Evolutionary conservation across 257 asterid species (phyloP).

Genomic region (Solanum peruvianum): DNA sequence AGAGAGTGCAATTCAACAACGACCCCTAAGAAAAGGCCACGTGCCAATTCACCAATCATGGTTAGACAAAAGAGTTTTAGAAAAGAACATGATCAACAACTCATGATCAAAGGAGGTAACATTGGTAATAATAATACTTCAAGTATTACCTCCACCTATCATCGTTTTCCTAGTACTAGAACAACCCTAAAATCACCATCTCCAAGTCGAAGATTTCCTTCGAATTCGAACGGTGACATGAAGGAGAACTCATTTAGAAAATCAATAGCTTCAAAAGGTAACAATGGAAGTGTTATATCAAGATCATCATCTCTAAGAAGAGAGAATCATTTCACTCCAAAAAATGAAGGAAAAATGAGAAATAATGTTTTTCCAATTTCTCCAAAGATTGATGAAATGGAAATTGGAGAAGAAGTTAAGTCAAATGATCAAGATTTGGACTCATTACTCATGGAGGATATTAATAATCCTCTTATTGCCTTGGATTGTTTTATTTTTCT

Average conservation of each 20-base stretch:
- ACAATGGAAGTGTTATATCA: constrained; percentile 18
- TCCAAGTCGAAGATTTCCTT: constrained; percentile 39
- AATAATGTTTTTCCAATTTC: constrained; percentile 4
- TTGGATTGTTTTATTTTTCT: constrained; percentile 81
- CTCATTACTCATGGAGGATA: constrained; percentile 40
- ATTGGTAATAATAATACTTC: neutral
- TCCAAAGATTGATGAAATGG: constrained; percentile 22
- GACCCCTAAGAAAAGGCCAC: constrained; percentile 48
- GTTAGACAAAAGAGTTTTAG: constrained; percentile 60
- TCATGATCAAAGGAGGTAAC: neutral
- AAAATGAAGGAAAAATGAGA: constrained; percentile 1
- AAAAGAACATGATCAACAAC: constrained; percentile 19
- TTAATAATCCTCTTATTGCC: constrained; percentile 62
- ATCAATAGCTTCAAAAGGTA: neutral
- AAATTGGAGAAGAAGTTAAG: constrained; percentile 9
- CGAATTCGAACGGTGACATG: neutral
- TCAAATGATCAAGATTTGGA: constrained; percentile 19
- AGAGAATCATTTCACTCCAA: constrained; percentile 11
- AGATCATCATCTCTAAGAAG: neutral
- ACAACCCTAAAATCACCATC: constrained; percentile 54
- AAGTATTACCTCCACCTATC: neutral
- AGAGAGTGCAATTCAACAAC: neutral
- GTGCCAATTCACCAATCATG: constrained; percentile 44
- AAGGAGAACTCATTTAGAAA: neutral
- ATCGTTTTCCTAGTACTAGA: constrained; percentile 7